Evolutionary conservation across 768 basidiomycete genomes (phyloP), one percentile per base, ranked within the genome.

Genomic region (Suillus fuscotomentosus): DNA sequence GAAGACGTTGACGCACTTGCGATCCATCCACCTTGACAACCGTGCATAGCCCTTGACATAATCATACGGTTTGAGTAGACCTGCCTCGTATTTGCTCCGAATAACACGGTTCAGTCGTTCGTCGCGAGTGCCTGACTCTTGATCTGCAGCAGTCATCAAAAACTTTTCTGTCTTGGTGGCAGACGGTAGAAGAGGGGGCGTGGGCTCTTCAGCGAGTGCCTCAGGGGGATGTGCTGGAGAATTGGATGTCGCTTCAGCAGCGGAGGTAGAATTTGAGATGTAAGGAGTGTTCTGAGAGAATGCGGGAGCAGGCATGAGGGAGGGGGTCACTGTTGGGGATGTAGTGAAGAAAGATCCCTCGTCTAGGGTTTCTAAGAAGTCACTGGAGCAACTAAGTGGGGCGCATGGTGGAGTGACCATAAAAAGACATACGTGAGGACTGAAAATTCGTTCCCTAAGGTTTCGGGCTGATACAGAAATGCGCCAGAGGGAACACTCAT

Each of bases 31-130:
- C 63, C 92, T 84, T 62, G 89, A 92, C 67, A 98, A 77, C 65
- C 96, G 82, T 15, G 94, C 91, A 70, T 98, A 99, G 0, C 97
- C 97, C 71, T 95, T 95, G 59, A 95, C 94, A 69, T 98, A 97
- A 76, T 98, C 96, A 71, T 97, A 97, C 3, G 97, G 97, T 72
- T 94, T 95, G 68, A 98, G 78, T 50, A 99, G 76, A 0, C 96
- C 97, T 3, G 97, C 97, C 72, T 99, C 96, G 76, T 97, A 98
- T 77, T 98, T 99, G 71, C 92, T 94, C 68, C 91, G 86, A 69
- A 98, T 99, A 68, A 98, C 97, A 64, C 92, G 84, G 68, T 90
- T 92, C 60, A 99, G 78, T 1, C 96, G 87, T 69, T 97, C 93
- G 69, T 96, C 92, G 50, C 97, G 83, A 27, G 94, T 91, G 0